Percentiles rank a stretch among this genome's conserved stretches.
These are phyloP conservation scores for Cryphonectria japonica DNA, from an alignment of 2,329 filamentous ascomycete genomes.

Conservation along the genomic window DNA sequence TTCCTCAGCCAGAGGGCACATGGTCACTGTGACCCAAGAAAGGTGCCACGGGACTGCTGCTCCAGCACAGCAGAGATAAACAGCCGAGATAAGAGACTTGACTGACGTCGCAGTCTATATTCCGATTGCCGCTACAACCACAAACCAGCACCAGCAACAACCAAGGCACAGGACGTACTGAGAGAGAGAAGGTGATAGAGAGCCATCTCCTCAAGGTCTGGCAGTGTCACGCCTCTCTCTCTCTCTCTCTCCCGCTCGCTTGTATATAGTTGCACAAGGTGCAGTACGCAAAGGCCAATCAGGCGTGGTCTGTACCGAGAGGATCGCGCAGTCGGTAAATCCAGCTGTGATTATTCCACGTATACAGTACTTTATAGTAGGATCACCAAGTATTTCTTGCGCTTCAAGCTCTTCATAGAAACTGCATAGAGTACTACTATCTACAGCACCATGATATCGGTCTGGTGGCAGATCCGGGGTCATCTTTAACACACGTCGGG, in stretches of 20 bases:
- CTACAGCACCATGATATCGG: not conserved
- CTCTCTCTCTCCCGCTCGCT: not conserved
- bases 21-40: not conserved
- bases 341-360: not conserved
- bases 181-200: not conserved
- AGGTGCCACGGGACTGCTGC: not conserved
- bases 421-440: not conserved
- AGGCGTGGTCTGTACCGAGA: not conserved
- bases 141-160: not conserved
- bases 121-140: constrained; percentile 15
- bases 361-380: too few species aligned
- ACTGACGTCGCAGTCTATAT: constrained; percentile 13
- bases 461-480: not conserved
- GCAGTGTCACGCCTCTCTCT: not conserved
- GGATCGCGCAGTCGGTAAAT: not conserved
- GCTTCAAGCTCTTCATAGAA: not conserved
- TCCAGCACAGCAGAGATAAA: constrained; percentile 10
- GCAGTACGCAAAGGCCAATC: not conserved
- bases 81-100: constrained; percentile 9
- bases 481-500: not conserved
- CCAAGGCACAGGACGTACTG: not conserved
- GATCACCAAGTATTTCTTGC: not conserved
- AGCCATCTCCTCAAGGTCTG: not conserved
- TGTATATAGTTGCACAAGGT: not conserved
- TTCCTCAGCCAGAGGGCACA: not conserved